Evolutionary conservation across 371 early-diverging fungal genomes (phyloP).

Genomic region (Catenaria anguillulae): DNA sequence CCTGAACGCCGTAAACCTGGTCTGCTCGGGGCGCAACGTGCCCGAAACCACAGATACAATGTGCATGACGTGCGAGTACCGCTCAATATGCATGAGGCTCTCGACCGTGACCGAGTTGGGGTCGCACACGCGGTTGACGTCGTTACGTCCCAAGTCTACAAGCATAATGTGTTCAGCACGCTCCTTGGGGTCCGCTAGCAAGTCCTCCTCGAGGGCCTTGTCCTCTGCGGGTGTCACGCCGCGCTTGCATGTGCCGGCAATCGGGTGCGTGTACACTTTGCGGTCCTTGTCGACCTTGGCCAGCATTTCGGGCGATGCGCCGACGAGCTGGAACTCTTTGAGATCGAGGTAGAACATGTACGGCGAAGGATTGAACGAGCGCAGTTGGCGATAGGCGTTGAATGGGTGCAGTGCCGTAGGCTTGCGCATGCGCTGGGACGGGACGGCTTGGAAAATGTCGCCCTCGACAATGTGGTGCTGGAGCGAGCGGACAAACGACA

Average conservation of each 20-base stretch:
- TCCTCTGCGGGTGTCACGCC: conserved; percentile 72
- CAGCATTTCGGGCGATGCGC: conserved; percentile 95
- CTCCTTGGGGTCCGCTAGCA: conserved; percentile 80
- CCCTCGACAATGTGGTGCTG: conserved; percentile 85
- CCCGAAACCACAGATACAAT: conserved; percentile 90
- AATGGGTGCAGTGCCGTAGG: conserved; percentile 83
- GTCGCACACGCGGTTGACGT: conserved; percentile 84
- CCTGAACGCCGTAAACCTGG: conserved; percentile 86
- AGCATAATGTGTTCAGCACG: conserved; percentile 93
- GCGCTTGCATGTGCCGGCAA: conserved; percentile 88
- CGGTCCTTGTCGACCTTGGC: conserved; percentile 69
- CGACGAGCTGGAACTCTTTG: conserved; percentile 81
- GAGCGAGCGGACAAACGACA: conserved; percentile 63
- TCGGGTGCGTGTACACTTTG: conserved; percentile 78
- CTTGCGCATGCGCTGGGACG: conserved; percentile 75
- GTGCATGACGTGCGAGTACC: conserved; percentile 94
- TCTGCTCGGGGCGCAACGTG: conserved; percentile 64
- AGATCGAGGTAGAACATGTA: conserved; percentile 95
- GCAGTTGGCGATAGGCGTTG: conserved; percentile 85
- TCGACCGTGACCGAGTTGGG: conserved; percentile 83
- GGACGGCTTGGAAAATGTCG: conserved; percentile 94
- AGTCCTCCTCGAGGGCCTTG: conserved; percentile 60
- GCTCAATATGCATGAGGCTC: conserved; percentile 89
- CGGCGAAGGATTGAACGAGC: conserved; percentile 94
- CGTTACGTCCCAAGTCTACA: conserved; percentile 95